Evolutionary conservation across 352 stramenopile genomes (phyloP).

Genomic region (Globisporangium parvum): DNA sequence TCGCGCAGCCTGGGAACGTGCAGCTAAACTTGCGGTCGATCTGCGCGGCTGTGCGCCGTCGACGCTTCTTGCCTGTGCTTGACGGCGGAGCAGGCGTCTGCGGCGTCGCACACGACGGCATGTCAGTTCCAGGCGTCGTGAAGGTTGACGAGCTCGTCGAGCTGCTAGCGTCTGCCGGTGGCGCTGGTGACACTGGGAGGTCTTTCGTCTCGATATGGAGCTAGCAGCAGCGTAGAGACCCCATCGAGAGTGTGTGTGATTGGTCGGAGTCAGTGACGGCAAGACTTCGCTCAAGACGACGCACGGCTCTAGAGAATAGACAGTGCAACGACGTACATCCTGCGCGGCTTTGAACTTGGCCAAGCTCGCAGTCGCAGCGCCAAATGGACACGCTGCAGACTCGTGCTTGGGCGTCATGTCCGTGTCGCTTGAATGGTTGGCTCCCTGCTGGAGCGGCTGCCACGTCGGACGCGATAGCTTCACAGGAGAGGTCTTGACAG

Average conservation of each 20-base stretch:
- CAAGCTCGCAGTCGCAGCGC: constrained; percentile 16
- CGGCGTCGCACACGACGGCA: constrained; percentile 15
- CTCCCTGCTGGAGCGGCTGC: too few relatives aligned
- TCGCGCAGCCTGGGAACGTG: constrained; percentile 46
- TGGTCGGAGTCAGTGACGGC: background rate
- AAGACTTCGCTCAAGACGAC: too few relatives aligned
- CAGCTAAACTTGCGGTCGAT: constrained; percentile 82
- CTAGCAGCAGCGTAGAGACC: constrained; percentile 15
- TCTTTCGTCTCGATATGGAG: constrained; percentile 55
- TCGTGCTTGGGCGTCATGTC: background rate
- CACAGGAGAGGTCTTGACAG: too few relatives aligned
- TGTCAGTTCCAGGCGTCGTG: constrained; percentile 10
- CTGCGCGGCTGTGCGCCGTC: constrained; percentile 61
- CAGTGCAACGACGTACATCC: constrained; percentile 21
- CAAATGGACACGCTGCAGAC: background rate
- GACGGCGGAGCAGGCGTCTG: constrained; percentile 27
- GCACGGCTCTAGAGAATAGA: background rate
- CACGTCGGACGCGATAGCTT: too few relatives aligned
- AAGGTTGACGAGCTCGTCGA: constrained; percentile 17
- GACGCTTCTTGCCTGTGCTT: constrained; percentile 63
- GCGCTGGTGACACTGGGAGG: constrained; percentile 12
- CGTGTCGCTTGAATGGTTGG: too few relatives aligned
- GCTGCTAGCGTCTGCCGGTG: constrained; percentile 11
- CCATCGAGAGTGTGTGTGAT: too few relatives aligned
- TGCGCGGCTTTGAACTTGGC: constrained; percentile 56